Evolutionary conservation across 1,284 basidiomycete species (phyloP).

Genomic region (Paramarasmius palmivorus): DNA sequence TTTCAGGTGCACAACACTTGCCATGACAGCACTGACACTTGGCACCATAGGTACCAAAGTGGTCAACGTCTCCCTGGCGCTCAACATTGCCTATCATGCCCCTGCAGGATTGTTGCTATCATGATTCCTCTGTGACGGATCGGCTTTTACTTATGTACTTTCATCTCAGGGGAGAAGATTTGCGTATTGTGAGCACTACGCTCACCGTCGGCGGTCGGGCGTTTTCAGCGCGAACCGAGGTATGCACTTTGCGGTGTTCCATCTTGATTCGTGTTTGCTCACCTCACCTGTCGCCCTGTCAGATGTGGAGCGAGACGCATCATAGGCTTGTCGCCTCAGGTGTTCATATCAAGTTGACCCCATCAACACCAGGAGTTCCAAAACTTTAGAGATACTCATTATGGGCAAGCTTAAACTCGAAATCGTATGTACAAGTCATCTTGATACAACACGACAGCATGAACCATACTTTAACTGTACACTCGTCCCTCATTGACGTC

Average conservation of each 20-base stretch:
- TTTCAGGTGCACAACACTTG: background rate
- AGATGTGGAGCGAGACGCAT: conserved; percentile 15
- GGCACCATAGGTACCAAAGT: background rate
- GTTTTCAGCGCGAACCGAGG: conserved; percentile 3
- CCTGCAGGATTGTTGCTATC: background rate
- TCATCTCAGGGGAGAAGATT: background rate
- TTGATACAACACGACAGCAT: background rate
- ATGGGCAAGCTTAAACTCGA: no score
- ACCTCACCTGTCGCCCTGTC: background rate
- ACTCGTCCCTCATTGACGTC: background rate
- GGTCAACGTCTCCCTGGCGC: background rate
- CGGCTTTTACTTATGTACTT: background rate
- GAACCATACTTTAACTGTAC: background rate
- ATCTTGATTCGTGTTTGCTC: background rate
- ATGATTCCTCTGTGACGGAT: background rate
- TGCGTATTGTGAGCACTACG: conserved; percentile 5
- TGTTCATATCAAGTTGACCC: conserved; percentile 11
- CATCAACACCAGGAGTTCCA: background rate
- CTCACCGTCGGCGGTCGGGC: background rate
- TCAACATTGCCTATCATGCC: background rate
- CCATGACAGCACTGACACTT: conserved; percentile 3
- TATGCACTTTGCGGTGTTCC: background rate
- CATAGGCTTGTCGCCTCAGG: conserved; percentile 11
- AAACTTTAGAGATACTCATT: background rate
- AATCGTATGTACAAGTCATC: no score